phyloP scores from a whole-genome alignment of 2,329 filamentous ascomycete genomes.

The Penicillium brasilianum region DNA sequence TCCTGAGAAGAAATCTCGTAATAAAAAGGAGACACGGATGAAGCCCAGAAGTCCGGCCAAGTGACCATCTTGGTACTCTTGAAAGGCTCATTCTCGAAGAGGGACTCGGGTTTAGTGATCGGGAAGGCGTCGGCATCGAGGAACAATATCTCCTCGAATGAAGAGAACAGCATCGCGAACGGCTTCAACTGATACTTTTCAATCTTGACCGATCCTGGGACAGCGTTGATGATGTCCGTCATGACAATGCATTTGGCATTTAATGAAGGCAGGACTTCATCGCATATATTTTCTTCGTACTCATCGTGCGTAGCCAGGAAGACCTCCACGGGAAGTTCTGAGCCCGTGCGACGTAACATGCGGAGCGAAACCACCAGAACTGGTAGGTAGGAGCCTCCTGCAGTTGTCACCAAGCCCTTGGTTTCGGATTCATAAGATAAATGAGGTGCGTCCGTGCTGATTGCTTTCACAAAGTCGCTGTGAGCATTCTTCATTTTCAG shows the following conservation, averaged over 20 bases:
- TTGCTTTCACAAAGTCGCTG: constrained; percentile 32
- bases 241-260: constrained; percentile 51
- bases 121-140: constrained; percentile 55
- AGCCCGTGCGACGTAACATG: constrained; percentile 29
- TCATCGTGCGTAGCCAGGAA: constrained; percentile 36
- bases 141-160: constrained; percentile 55
- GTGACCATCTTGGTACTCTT: constrained; percentile 42
- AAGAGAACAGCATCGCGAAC: constrained; percentile 54
- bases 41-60: constrained; percentile 44
- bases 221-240: constrained; percentile 45
- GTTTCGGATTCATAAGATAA: constrained; percentile 36
- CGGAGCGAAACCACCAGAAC: constrained; percentile 29
- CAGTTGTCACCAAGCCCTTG: constrained; percentile 49
- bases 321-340: constrained; percentile 25
- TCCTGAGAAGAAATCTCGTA: constrained; percentile 50
- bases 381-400: constrained; percentile 27
- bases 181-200: constrained; percentile 53
- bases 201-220: constrained; percentile 35
- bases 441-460: constrained; percentile 28
- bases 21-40: constrained; percentile 49
- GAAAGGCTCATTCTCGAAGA: constrained; percentile 52
- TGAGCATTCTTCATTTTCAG: constrained; percentile 36
- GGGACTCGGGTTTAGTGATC: constrained; percentile 44
- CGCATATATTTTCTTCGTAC: constrained; percentile 50
- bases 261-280: constrained; percentile 46